Conservation (phyloP, 208 protist genomes). For the Trypanosoma congolense region DNA sequence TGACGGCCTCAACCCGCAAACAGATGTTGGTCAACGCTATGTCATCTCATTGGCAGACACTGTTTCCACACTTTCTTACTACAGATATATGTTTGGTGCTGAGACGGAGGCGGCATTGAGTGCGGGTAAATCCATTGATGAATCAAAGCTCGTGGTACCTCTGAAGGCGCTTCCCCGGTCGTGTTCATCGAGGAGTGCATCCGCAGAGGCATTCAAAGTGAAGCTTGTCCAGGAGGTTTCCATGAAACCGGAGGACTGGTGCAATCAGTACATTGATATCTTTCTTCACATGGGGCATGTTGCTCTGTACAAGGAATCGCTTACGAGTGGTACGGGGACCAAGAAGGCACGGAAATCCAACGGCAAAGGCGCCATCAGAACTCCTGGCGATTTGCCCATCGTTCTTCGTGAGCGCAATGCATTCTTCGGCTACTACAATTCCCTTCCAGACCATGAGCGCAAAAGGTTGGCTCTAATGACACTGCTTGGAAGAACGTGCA, state of each 20-base stretch:
- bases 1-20: constrained; percentile 25
- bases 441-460: constrained; percentile 54
- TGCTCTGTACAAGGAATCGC: constrained; percentile 63
- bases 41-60: constrained; percentile 80
- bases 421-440: constrained; percentile 84
- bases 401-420: constrained; percentile 74
- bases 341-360: constrained; percentile 28
- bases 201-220: constrained; percentile 58
- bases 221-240: constrained; percentile 60
- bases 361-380: constrained; percentile 25
- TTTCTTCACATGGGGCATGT: constrained; percentile 80
- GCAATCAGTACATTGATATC: constrained; percentile 77
- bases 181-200: constrained; percentile 33
- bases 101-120: constrained; percentile 19
- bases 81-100: constrained; percentile 53
- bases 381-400: constrained; percentile 58
- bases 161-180: constrained; percentile 45
- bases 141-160: constrained; percentile 51
- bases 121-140: constrained; percentile 1
- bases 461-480: constrained; percentile 79
- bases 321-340: constrained; percentile 14
- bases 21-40: constrained; percentile 53
- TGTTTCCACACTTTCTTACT: constrained; percentile 67
- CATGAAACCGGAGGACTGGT: constrained; percentile 89
- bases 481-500: constrained; percentile 62